phyloP scores from a whole-genome alignment of 140 eudicot species.

The Ambrosia hybrid region DNA sequence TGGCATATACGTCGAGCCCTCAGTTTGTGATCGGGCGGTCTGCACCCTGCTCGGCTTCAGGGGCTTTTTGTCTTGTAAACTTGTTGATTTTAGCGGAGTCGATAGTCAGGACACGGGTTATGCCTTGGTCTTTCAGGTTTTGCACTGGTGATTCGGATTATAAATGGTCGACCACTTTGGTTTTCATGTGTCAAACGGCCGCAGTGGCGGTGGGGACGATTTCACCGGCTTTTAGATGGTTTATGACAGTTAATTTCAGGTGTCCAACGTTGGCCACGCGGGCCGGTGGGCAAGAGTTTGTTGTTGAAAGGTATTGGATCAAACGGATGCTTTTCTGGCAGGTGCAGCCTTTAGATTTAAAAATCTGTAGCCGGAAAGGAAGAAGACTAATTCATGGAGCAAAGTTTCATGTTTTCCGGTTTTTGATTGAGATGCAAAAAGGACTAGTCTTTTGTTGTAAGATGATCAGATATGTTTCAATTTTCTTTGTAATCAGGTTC shows the following conservation, averaged over 20 bases:
- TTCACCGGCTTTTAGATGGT: constrained; percentile 68
- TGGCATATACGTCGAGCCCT: constrained; percentile 62
- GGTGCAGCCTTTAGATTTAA: constrained; percentile 44
- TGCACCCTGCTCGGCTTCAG: constrained; percentile 56
- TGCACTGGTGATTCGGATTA: constrained; percentile 53
- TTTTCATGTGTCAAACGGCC: constrained; percentile 42
- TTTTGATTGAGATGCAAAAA: constrained; percentile 44
- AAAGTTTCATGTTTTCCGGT: constrained; percentile 30
- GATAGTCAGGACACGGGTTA: constrained; percentile 36
- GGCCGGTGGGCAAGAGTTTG: constrained; percentile 31
- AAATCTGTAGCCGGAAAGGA: constrained; percentile 36
- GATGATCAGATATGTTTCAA: constrained; percentile 45
- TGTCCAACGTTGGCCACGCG: constrained; percentile 32
- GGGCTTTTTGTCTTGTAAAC: constrained; percentile 46
- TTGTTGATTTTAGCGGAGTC: constrained; percentile 35
- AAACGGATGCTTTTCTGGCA: constrained; percentile 43
- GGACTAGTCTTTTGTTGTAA: constrained; percentile 49
- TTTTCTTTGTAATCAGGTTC: constrained; percentile 34
- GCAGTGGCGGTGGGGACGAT: constrained; percentile 61
- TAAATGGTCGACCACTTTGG: constrained; percentile 52
- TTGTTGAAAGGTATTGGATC: constrained; percentile 60
- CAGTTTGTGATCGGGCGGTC: constrained; percentile 66
- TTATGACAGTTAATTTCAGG: constrained; percentile 43
- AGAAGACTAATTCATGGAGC: constrained; percentile 42
- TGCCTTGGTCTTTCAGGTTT: constrained; percentile 50